phyloP scores from a whole-genome alignment of 306 rosid species.

The Adenanthera pavonina region DNA sequence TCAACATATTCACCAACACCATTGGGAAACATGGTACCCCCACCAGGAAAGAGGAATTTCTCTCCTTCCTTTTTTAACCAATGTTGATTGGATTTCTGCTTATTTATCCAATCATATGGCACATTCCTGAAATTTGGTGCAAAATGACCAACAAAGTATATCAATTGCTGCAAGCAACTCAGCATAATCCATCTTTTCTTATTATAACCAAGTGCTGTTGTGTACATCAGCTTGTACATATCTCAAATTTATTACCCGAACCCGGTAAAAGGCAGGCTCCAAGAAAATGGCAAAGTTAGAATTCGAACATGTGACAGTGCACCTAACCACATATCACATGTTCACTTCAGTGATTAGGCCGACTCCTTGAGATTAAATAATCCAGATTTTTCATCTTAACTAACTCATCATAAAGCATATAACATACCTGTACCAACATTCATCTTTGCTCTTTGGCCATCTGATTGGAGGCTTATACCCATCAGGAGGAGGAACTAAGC shows the following conservation, averaged over 20 bases:
- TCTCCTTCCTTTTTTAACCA: conserved; percentile 98
- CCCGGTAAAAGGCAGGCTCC: neutral
- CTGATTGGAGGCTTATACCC: conserved; percentile 91
- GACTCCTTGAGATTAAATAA: neutral
- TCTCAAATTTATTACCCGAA: neutral
- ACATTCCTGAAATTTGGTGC: conserved; percentile 74
- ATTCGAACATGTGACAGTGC: neutral
- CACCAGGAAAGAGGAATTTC: conserved; percentile 97
- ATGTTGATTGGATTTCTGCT: conserved; percentile 90
- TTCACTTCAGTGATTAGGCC: neutral
- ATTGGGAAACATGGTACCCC: conserved; percentile 96
- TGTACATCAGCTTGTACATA: neutral
- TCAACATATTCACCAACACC: conserved; percentile 95
- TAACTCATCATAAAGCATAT: neutral
- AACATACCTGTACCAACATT: conserved; percentile 96
- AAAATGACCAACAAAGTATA: neutral
- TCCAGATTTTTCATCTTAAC: neutral
- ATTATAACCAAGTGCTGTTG: neutral
- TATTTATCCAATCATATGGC: conserved; percentile 98
- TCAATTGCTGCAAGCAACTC: conserved; percentile 25
- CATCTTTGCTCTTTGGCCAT: conserved; percentile 96
- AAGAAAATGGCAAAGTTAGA: neutral
- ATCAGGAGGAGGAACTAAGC: conserved; percentile 91
- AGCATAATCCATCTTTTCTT: neutral
- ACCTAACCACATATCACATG: neutral